phyloP scores from a whole-genome alignment of 2,329 filamentous ascomycete species.

The Acrodontium crateriforme region DNA sequence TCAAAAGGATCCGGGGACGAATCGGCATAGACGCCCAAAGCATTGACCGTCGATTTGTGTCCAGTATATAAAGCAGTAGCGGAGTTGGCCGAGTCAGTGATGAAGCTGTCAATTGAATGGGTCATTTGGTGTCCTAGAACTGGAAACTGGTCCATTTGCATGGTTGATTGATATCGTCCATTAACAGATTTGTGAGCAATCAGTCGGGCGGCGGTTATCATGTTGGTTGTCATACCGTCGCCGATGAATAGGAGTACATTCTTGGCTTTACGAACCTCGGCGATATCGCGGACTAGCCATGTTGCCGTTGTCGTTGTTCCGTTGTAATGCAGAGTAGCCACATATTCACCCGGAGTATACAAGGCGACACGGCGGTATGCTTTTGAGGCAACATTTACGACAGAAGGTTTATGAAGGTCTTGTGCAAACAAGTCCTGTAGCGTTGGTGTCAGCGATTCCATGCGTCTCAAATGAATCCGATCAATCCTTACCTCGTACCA shows the following conservation, averaged over 20 bases:
- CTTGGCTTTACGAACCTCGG: constrained; percentile 60
- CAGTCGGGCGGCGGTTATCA: constrained; percentile 51
- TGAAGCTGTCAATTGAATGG: constrained; percentile 71
- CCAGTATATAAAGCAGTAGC: constrained; percentile 70
- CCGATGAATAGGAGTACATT: constrained; percentile 74
- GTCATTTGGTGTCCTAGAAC: constrained; percentile 68
- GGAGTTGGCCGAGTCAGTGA: constrained; percentile 77
- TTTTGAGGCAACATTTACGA: constrained; percentile 71
- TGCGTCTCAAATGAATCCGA: constrained; percentile 2
- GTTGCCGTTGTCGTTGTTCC: constrained; percentile 57
- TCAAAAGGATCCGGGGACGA: constrained; percentile 61
- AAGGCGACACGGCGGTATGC: constrained; percentile 62
- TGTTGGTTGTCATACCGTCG: constrained; percentile 52
- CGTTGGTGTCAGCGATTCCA: too few species aligned
- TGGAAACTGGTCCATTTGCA: constrained; percentile 60
- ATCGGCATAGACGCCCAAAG: constrained; percentile 68
- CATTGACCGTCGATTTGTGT: constrained; percentile 74
- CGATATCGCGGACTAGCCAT: constrained; percentile 62
- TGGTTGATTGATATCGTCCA: constrained; percentile 33
- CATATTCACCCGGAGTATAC: constrained; percentile 67
- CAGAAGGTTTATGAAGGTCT: constrained; percentile 52
- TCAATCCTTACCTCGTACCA: constrained; percentile 51
- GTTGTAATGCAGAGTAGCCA: constrained; percentile 59
- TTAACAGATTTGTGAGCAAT: constrained; percentile 74
- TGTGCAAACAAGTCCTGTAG: constrained; percentile 55